These are phyloP conservation scores for Aspergillus homomorphus DNA, from an alignment of 495 filamentous ascomycete genomes.

Conservation along the genomic window DNA sequence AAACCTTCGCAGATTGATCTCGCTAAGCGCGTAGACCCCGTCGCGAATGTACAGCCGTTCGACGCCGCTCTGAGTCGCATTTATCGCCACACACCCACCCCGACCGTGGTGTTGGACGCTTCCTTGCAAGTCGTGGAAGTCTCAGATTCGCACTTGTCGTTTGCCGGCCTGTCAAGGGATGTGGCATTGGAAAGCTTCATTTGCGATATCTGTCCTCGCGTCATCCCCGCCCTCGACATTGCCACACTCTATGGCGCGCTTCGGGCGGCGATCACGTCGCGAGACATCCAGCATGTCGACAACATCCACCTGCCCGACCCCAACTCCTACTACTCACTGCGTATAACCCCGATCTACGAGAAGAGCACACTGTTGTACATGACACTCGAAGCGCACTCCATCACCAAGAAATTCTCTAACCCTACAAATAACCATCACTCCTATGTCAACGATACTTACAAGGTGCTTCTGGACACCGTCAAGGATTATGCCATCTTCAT, in stretches of 20 bases:
- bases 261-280: slow-evolving; percentile 42
- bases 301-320: slow-evolving; percentile 24
- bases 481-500: slow-evolving; percentile 70
- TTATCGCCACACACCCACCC: slow-evolving; percentile 48
- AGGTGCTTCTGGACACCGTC: slow-evolving; percentile 60
- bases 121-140: slow-evolving; percentile 44
- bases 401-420: slow-evolving; percentile 21
- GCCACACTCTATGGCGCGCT: slow-evolving; percentile 40
- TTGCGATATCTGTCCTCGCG: slow-evolving; percentile 34
- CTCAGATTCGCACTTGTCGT: slow-evolving; percentile 46
- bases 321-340: slow-evolving; percentile 34
- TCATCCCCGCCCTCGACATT: slow-evolving; percentile 36
- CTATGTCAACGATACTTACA: slow-evolving; percentile 56
- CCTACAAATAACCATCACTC: slow-evolving; percentile 34
- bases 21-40: neutral
- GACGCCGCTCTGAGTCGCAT: slow-evolving; percentile 27
- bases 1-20: neutral
- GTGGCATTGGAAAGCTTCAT: slow-evolving; percentile 44
- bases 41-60: neutral
- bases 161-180: slow-evolving; percentile 35
- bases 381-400: slow-evolving; percentile 43
- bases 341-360: slow-evolving; percentile 53
- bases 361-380: slow-evolving; percentile 42
- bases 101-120: slow-evolving; percentile 49
- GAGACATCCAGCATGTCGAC: slow-evolving; percentile 30